A percentile compares a stretch with the other conserved stretches of the same genome.
Conservation (phyloP, 257 asterid species). For the Hygrophila difformis region DNA sequence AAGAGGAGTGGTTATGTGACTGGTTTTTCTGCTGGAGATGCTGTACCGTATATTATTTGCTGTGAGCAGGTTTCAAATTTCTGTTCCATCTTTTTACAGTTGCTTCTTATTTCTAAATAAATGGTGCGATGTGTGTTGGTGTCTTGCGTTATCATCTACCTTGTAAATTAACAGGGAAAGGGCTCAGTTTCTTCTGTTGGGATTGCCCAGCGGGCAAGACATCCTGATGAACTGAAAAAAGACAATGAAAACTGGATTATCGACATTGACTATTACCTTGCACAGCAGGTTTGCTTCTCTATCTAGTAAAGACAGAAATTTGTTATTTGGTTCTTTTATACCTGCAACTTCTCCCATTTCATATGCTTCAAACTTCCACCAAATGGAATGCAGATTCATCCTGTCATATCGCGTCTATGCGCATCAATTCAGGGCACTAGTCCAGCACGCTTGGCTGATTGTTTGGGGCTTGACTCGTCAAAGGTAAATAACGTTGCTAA, state of each 20-base stretch:
- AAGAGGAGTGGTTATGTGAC: slow-evolving; percentile 75
- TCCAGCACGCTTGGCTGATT: slow-evolving; percentile 96
- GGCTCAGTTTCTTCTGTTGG: slow-evolving; percentile 60
- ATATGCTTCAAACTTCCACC: slow-evolving; percentile 16
- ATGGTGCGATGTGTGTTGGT: slow-evolving; percentile 5
- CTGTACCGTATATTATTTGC: slow-evolving; percentile 91
- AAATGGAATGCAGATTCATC: slow-evolving; percentile 73
- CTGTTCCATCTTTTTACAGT: background rate
- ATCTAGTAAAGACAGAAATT: slow-evolving; percentile 6
- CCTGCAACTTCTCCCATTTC: slow-evolving; percentile 13
- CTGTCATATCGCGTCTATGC: slow-evolving; percentile 93
- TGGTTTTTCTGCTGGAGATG: slow-evolving; percentile 96
- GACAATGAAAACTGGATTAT: slow-evolving; percentile 75
- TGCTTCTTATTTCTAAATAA: background rate
- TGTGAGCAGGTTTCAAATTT: slow-evolving; percentile 60
- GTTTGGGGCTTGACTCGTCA: slow-evolving; percentile 94
- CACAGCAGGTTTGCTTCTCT: slow-evolving; percentile 66
- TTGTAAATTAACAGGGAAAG: slow-evolving; percentile 46
- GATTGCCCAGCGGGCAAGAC: slow-evolving; percentile 96
- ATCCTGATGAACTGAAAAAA: slow-evolving; percentile 85
- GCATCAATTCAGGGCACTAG: slow-evolving; percentile 97
- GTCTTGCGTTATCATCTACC: no score
- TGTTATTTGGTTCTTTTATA: slow-evolving; percentile 8
- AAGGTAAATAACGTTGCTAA: slow-evolving; percentile 40
- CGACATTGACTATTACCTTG: slow-evolving; percentile 93